Conservation (phyloP, 129 eudicot genomes). For the Mikania micrantha region DNA sequence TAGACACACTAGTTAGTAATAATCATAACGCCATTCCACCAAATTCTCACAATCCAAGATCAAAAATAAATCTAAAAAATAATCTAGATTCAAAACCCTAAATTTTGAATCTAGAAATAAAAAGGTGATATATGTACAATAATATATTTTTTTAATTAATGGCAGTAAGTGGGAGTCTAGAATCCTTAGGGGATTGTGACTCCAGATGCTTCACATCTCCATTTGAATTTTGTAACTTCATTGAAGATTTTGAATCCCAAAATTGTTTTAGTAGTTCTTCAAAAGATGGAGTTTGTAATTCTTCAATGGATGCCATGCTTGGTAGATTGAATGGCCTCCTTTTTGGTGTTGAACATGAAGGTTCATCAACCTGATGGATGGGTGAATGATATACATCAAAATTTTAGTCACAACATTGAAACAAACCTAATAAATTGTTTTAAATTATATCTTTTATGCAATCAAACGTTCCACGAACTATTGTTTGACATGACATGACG, state of each 20-base stretch:
- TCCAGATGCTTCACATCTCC: slow-evolving; percentile 68
- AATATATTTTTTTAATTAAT: slow-evolving; percentile 38
- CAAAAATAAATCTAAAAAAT: too few species aligned
- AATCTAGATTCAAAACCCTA: slow-evolving; percentile 1
- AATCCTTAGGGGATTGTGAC: slow-evolving; percentile 43
- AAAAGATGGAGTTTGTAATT: slow-evolving; percentile 74
- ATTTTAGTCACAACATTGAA: not conserved
- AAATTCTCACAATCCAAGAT: too few species aligned
- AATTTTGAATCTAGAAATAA: slow-evolving; percentile 20
- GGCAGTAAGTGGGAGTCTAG: slow-evolving; percentile 79
- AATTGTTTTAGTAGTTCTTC: slow-evolving; percentile 75
- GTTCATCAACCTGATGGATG: slow-evolving; percentile 79
- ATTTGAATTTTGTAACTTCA: slow-evolving; percentile 41
- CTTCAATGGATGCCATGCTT: slow-evolving; percentile 77
- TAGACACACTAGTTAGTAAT: too few species aligned
- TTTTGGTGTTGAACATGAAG: slow-evolving; percentile 82
- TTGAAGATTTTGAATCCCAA: slow-evolving; percentile 75
- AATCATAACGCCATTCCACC: too few species aligned
- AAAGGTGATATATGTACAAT: slow-evolving; percentile 25
- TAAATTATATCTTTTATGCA: too few species aligned
- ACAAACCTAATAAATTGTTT: not conserved
- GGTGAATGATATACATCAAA: not conserved
- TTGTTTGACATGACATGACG: too few species aligned
- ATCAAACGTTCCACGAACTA: too few species aligned
- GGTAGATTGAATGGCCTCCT: slow-evolving; percentile 71